Evolutionary conservation across 2,329 filamentous ascomycete species (phyloP), one percentile per base, ranked within the genome.

Genomic region (Sporothrix globosa): DNA sequence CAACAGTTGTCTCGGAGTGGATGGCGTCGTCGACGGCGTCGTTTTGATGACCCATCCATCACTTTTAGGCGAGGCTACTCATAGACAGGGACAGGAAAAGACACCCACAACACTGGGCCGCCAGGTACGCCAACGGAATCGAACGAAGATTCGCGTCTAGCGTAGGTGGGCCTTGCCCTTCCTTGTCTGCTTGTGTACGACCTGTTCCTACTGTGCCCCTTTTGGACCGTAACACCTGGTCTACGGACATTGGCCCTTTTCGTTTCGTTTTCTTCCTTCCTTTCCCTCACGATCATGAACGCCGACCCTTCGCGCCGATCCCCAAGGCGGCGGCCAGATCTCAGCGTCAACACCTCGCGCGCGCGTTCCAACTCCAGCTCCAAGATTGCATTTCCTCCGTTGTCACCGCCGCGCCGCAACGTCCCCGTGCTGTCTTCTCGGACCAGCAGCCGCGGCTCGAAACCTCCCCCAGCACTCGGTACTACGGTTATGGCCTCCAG

Each of bases 311-410:
- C 72, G 21, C 73, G 71, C 67, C 73, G 73, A 58, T 69, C 71
- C 46, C 71, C 70, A 46, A 71, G 77, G 67, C 77, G 77, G 48
- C 79, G 78, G 41, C 80, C 80, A 50, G 79, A 81, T 69, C 76
- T 81, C 68, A 80, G 78, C 74, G 77, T 81, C 71, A 79, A 79
- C 71, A 79, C 77, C 41, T 75, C 76, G 67, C 72, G 67, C 54
- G 50, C 73, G 27, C 73, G 65, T 44, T 69, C 73, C 48, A 44
- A 46, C 46, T 58, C 44, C 69, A 61, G 41, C 63, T 21, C 69
- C 44, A 50, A 27, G 19, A 76, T 76, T 70, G 69, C 74, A 46
- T 68, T 76, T 56, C 76, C 79, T 48, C 77, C 77, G 63, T 52
- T 60, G 53, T 77, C 78, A 63, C 77, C 77, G 27, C 75, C 77